These are phyloP conservation scores for Teunomyces cretensis DNA, from an alignment of 805 yeast genomes.

Conservation along the genomic window DNA sequence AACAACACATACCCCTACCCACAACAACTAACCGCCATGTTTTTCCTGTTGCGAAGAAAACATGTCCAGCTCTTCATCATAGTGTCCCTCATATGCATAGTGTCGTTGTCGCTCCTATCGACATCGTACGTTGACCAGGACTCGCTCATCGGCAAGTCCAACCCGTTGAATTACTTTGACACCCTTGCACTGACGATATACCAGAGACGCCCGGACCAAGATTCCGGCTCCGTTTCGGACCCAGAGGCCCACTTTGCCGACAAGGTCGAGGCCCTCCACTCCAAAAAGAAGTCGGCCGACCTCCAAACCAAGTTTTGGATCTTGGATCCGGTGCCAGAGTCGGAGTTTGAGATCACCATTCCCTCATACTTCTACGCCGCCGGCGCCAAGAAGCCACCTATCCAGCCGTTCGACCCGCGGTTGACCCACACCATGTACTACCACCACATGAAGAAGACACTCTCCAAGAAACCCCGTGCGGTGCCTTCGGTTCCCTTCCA, in stretches of 20 bases:
- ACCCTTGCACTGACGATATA: conserved; percentile 12
- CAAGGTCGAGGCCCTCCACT: conserved; percentile 14
- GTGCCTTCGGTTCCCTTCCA: conserved; percentile 39
- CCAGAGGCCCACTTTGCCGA: conserved; percentile 6
- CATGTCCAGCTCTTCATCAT: conserved; percentile 14
- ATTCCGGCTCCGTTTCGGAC: background rate
- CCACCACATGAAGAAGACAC: conserved; percentile 9
- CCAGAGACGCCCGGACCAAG: conserved; percentile 1
- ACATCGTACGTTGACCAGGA: background rate
- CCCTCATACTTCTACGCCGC: conserved; percentile 13
- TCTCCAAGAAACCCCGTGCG: conserved; percentile 9
- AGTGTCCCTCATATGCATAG: conserved; percentile 13
- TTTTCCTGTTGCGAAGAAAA: conserved; percentile 15
- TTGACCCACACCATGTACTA: conserved; percentile 24
- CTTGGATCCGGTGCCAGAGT: conserved; percentile 6
- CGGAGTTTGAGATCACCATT: conserved; percentile 4
- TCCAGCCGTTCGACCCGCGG: conserved; percentile 27
- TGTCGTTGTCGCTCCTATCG: conserved; percentile 12
- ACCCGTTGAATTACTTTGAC: conserved; percentile 14
- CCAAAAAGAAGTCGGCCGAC: conserved; percentile 17
- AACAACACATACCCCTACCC: background rate
- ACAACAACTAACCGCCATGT: conserved; percentile 6
- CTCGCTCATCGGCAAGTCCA: background rate
- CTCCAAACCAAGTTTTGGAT: conserved; percentile 21
- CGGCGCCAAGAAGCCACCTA: conserved; percentile 13